Percentiles rank a stretch among this genome's conserved stretches.
phyloP scores from a whole-genome alignment of 164 flowering plant genomes.

The Dillenia suffruticosa region DNA sequence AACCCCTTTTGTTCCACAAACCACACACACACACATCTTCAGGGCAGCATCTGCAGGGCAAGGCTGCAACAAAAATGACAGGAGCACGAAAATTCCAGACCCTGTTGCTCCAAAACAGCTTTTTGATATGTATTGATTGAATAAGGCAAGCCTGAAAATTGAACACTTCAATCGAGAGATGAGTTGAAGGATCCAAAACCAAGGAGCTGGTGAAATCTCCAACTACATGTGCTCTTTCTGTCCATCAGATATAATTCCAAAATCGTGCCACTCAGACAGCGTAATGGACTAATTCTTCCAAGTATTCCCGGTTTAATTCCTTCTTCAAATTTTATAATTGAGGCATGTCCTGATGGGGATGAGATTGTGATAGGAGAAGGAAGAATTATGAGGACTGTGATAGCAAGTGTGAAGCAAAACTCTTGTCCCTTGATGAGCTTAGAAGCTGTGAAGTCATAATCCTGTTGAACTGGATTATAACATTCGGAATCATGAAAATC shows the following conservation, averaged over 20 bases:
- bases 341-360: conserved; percentile 58
- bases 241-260: conserved; percentile 70
- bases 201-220: conserved; percentile 72
- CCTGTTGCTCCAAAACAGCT: conserved; percentile 69
- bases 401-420: conserved; percentile 56
- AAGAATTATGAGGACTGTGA: conserved; percentile 43
- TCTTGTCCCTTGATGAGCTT: conserved; percentile 36
- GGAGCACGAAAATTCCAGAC: conserved; percentile 61
- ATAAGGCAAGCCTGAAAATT: conserved; percentile 67
- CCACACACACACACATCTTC: conserved; percentile 38
- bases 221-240: conserved; percentile 57
- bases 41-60: conserved; percentile 29
- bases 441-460: conserved; percentile 18
- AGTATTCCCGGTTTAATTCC: conserved; percentile 55
- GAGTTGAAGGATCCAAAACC: conserved; percentile 55
- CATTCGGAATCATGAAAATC: conserved; percentile 34
- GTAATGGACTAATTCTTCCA: conserved; percentile 62
- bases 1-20: conserved; percentile 59
- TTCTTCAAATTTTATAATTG: conserved; percentile 53
- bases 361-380: conserved; percentile 49
- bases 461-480: too few relatives aligned
- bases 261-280: conserved; percentile 73
- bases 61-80: conserved; percentile 57
- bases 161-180: conserved; percentile 59
- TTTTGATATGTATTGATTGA: conserved; percentile 54